Base-by-base conservation (phyloP, 163 green algal species). In the Chlamydomonas reinhardtii region DNA sequence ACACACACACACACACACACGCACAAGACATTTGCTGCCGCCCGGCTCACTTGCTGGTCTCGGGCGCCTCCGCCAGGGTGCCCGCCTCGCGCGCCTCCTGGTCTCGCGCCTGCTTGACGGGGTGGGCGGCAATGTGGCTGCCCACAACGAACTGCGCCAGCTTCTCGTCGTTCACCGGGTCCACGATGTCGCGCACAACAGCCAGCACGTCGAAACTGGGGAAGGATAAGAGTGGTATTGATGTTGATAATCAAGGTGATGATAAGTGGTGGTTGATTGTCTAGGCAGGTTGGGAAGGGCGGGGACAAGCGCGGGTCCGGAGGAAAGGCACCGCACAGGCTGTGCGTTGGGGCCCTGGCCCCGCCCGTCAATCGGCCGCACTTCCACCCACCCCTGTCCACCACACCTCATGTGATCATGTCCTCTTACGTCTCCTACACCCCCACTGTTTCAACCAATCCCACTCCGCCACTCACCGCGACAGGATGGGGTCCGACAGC, bases 401-500 rank as follows among this genome's bases (percentile, higher is more conserved):
- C n/a, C n/a, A n/a, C n/a, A n/a, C n/a, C n/a, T n/a, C n/a, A n/a
- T n/a, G n/a, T n/a, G n/a, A n/a, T n/a, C n/a, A n/a, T n/a, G n/a
- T n/a, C n/a, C n/a, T n/a, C n/a, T n/a, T n/a, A n/a, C n/a, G 59
- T 66, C 39, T 8, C 39, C 5, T 48, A 48, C 8, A 48, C 39
- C 5, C 39, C 39, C 39, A n/a, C n/a, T n/a, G n/a, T n/a, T n/a
- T n/a, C n/a, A n/a, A n/a, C n/a, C n/a, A n/a, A n/a, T 48, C 39
- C 39, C 39, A 48, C 65, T 11, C 29, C 20, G 19, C 0, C 37
- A 12, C 90, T 83, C 77, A 97, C 95, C 97, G 93, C 4, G 97
- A 99, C 80, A 99, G 90, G 87, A 99, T 99, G 82, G 98, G 98
- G 89, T 99, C 98, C 0, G 95, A 96, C 37, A 99, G 95, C 89